Evolutionary conservation across 306 rosid species (phyloP).

Genomic region (Medicago arabica): DNA sequence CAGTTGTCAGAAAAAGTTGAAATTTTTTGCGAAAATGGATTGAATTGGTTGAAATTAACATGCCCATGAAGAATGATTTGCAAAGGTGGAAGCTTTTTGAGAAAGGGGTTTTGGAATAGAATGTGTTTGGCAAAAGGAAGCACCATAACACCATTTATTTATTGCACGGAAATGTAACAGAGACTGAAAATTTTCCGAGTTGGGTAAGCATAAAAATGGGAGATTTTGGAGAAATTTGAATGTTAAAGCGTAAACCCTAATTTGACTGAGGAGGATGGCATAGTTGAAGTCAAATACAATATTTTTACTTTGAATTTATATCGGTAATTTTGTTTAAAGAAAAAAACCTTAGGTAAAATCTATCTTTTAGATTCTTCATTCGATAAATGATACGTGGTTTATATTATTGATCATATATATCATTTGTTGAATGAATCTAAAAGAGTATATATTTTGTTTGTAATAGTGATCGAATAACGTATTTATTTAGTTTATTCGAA

Average conservation of each 20-base stretch:
- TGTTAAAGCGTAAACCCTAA: constrained; percentile 15
- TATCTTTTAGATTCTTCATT: too few relatives aligned
- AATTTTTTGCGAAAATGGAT: constrained; percentile 30
- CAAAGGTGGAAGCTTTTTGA: constrained; percentile 45
- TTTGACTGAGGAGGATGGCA: background rate
- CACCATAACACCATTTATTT: constrained; percentile 43
- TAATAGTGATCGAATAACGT: too few relatives aligned
- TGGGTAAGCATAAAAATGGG: background rate
- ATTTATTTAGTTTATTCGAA: too few relatives aligned
- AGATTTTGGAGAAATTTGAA: background rate
- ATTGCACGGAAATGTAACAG: background rate
- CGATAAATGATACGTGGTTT: too few relatives aligned
- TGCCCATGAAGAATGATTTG: constrained; percentile 32
- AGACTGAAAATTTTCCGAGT: constrained; percentile 2
- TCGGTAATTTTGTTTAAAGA: too few relatives aligned
- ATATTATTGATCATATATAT: too few relatives aligned
- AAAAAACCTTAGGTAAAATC: too few relatives aligned
- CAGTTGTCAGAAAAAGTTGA: constrained; percentile 41
- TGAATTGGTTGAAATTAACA: constrained; percentile 30
- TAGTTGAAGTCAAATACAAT: background rate
- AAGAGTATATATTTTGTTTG: too few relatives aligned
- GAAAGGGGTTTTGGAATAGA: constrained; percentile 26
- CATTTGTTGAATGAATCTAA: too few relatives aligned
- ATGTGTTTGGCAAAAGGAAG: constrained; percentile 40
- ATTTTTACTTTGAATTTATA: too few relatives aligned